These are phyloP conservation scores for Podila verticillata DNA, from an alignment of 192 early-diverging fungal species.

Conservation along the genomic window DNA sequence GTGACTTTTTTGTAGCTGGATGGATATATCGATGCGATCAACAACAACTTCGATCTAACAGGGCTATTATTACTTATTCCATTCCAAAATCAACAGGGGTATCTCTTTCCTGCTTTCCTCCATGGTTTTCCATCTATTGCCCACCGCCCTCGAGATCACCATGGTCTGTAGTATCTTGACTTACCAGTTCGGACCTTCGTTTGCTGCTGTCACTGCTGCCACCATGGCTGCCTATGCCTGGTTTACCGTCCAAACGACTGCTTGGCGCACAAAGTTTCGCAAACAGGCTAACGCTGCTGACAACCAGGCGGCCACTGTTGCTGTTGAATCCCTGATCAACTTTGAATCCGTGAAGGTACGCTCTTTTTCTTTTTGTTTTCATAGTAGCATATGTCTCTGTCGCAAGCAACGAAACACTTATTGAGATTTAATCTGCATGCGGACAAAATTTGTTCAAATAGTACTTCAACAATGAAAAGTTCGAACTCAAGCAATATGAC, in stretches of 20 bases:
- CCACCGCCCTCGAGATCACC: constrained; percentile 93
- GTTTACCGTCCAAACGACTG: constrained; percentile 90
- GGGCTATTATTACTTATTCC: neutral
- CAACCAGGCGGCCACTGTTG: constrained; percentile 92
- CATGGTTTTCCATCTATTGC: constrained; percentile 95
- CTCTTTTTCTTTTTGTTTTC: constrained; percentile 8
- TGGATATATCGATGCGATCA: too few species aligned
- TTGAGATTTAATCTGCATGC: neutral
- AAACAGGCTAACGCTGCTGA: constrained; percentile 96
- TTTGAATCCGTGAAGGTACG: constrained; percentile 94
- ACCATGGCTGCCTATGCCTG: constrained; percentile 83
- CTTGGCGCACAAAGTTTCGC: constrained; percentile 89
- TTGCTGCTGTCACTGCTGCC: constrained; percentile 65
- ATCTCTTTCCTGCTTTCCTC: constrained; percentile 96
- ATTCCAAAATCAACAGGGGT: constrained; percentile 66
- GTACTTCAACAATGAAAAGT: constrained; percentile 89
- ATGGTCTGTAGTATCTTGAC: constrained; percentile 95
- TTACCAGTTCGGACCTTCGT: constrained; percentile 62
- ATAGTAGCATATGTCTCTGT: neutral
- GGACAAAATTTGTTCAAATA: neutral
- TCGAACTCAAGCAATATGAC: constrained; percentile 92
- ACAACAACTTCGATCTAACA: neutral
- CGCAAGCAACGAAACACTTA: neutral
- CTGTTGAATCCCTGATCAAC: constrained; percentile 97
- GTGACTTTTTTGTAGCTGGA: neutral